phyloP scores from a whole-genome alignment of 768 basidiomycete genomes.

The Mycena rosella region DNA sequence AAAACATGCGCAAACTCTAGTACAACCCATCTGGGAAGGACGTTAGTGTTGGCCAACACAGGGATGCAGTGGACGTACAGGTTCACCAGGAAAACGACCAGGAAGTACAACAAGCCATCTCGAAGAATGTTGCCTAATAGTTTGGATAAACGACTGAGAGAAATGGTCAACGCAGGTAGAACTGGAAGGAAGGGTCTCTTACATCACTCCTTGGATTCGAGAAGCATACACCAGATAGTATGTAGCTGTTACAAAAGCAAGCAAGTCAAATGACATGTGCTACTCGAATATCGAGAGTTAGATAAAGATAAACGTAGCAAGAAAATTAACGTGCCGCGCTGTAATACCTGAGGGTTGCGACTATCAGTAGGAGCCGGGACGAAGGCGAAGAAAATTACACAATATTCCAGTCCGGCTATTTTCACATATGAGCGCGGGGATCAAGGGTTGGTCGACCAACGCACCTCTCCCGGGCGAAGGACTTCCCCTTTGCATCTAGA shows the following conservation, averaged over 20 bases:
- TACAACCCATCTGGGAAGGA: conserved; percentile 21
- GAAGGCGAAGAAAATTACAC: not conserved
- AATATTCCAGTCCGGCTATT: conserved; percentile 31
- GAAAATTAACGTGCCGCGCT: too few relatives aligned
- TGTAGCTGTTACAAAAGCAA: conserved; percentile 22
- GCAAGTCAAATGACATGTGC: conserved; percentile 25
- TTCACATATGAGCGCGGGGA: not conserved
- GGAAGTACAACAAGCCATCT: conserved; percentile 18
- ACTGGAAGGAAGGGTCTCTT: not conserved
- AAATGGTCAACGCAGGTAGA: not conserved
- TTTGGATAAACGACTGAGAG: not conserved
- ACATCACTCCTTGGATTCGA: conserved; percentile 8
- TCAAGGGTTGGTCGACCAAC: not conserved
- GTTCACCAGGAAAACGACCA: conserved; percentile 21
- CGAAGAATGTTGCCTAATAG: conserved; percentile 11
- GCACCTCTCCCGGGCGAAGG: conserved; percentile 13
- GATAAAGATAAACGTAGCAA: too few relatives aligned
- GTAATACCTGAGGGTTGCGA: conserved; percentile 9
- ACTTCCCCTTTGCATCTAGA: conserved; percentile 29
- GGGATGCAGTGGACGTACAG: conserved; percentile 1
- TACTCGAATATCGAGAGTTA: too few relatives aligned
- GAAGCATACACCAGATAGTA: conserved; percentile 14
- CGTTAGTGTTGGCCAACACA: not conserved
- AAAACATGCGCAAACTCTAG: conserved; percentile 24
- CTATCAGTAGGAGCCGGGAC: not conserved